Conservation (phyloP, 164 flowering plant species). For the Vitis riparia region DNA sequence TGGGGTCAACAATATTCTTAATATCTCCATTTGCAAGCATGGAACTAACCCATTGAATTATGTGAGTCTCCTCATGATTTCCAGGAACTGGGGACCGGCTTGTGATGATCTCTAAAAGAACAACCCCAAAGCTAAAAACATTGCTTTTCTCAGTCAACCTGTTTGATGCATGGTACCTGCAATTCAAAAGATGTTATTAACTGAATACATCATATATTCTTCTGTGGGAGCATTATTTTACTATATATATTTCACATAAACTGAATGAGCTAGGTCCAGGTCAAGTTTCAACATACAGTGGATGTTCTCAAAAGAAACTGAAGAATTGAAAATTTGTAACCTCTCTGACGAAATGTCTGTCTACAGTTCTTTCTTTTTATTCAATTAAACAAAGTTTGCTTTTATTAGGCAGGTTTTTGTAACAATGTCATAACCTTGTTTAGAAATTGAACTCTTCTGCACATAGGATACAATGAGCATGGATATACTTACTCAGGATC, state of each 20-base stretch:
- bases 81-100: slow-evolving; percentile 30
- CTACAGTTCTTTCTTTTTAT: too few relatives aligned
- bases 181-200: background rate
- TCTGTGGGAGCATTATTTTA: too few relatives aligned
- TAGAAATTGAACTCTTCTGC: background rate
- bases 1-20: slow-evolving; percentile 34
- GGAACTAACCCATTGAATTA: slow-evolving; percentile 32
- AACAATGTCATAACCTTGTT: too few relatives aligned
- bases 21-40: slow-evolving; percentile 42
- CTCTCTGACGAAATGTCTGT: too few relatives aligned
- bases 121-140: slow-evolving; percentile 56
- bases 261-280: too few relatives aligned
- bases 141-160: slow-evolving; percentile 53
- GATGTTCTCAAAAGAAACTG: too few relatives aligned
- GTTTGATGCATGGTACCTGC: slow-evolving; percentile 30
- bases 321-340: too few relatives aligned
- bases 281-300: too few relatives aligned
- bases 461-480: background rate
- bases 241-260: too few relatives aligned
- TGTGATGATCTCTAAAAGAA: slow-evolving; percentile 50
- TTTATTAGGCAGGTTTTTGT: too few relatives aligned
- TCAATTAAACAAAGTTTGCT: too few relatives aligned
- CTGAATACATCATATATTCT: too few relatives aligned
- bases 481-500: slow-evolving; percentile 55
- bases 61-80: slow-evolving; percentile 11